Conservation (phyloP, 2,329 filamentous ascomycete species). For the Pseudopyricularia cyperi region DNA sequence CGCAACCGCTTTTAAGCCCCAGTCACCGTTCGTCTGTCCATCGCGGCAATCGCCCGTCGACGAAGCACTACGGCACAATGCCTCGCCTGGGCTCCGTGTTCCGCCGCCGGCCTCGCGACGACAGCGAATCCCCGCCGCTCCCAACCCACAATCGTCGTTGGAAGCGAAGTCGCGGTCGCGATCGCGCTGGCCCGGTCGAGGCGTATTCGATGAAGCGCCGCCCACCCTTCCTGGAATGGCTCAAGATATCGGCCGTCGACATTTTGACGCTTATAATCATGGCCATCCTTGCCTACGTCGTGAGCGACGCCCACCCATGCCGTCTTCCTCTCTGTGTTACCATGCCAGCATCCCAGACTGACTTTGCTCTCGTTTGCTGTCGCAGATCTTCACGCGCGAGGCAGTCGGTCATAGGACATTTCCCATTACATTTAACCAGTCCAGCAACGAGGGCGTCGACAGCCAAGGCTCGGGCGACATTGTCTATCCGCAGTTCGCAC, state of each 20-base stretch:
- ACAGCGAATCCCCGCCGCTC: neutral
- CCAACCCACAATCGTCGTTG: neutral
- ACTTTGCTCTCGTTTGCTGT: neutral
- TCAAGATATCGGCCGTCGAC: conserved; percentile 54
- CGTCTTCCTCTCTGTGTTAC: no score
- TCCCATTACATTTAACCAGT: conserved; percentile 48
- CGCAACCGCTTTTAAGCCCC: neutral
- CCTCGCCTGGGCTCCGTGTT: neutral
- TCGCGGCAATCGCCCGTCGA: neutral
- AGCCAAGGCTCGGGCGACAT: conserved; percentile 41
- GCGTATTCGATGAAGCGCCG: neutral
- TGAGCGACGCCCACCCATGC: conserved; percentile 25
- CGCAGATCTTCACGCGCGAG: conserved; percentile 46
- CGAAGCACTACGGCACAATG: neutral
- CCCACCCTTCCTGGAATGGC: conserved; percentile 49
- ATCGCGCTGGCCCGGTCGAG: neutral
- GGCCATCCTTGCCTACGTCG: conserved; percentile 53
- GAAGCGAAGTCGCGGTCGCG: neutral
- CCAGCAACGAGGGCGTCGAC: neutral
- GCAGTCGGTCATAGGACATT: conserved; percentile 59
- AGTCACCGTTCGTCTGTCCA: neutral
- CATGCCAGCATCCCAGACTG: neutral
- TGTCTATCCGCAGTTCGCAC: conserved; percentile 58
- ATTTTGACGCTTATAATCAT: conserved; percentile 53
- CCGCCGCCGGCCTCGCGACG: neutral